Conservation (phyloP, 192 early-diverging fungal genomes). For the Phycomyces blakesleeanus region DNA sequence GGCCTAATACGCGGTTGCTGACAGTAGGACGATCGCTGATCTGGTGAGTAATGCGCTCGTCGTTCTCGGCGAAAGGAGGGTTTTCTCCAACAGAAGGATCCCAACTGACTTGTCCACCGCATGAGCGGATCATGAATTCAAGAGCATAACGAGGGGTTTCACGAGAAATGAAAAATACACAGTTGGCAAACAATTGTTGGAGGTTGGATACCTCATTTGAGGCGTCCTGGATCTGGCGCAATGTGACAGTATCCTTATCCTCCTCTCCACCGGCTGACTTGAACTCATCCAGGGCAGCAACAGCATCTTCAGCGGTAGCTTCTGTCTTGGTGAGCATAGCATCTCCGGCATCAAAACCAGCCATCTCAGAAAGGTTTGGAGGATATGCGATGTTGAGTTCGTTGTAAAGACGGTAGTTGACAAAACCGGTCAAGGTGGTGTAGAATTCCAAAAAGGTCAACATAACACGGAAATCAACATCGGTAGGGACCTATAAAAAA, state of each 20-base stretch:
- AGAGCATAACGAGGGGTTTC: constrained; percentile 92
- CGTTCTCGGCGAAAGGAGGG: constrained; percentile 73
- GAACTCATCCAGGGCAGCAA: constrained; percentile 52
- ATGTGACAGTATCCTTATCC: constrained; percentile 43
- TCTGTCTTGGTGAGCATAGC: constrained; percentile 22
- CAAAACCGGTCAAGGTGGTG: constrained; percentile 87
- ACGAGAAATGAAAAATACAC: constrained; percentile 85
- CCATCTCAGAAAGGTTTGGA: constrained; percentile 74
- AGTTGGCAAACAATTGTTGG: constrained; percentile 54
- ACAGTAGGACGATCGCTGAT: constrained; percentile 79
- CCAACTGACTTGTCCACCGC: constrained; percentile 91
- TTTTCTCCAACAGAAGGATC: constrained; percentile 71
- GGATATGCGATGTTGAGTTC: constrained; percentile 90
- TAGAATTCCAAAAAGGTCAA: constrained; percentile 95
- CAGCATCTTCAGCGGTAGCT: constrained; percentile 21
- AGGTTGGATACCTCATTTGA: constrained; percentile 42
- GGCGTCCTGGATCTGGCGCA: constrained; percentile 48
- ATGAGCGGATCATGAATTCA: constrained; percentile 86
- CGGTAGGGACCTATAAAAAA: constrained; percentile 61
- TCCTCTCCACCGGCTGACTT: constrained; percentile 28
- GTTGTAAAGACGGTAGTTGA: constrained; percentile 90
- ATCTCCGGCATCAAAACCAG: constrained; percentile 51
- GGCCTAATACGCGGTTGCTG: constrained; percentile 56
- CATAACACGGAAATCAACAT: constrained; percentile 98
- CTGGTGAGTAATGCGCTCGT: constrained; percentile 87